phyloP scores from a whole-genome alignment of 1,284 basidiomycete species.

The Grifola frondosa region DNA sequence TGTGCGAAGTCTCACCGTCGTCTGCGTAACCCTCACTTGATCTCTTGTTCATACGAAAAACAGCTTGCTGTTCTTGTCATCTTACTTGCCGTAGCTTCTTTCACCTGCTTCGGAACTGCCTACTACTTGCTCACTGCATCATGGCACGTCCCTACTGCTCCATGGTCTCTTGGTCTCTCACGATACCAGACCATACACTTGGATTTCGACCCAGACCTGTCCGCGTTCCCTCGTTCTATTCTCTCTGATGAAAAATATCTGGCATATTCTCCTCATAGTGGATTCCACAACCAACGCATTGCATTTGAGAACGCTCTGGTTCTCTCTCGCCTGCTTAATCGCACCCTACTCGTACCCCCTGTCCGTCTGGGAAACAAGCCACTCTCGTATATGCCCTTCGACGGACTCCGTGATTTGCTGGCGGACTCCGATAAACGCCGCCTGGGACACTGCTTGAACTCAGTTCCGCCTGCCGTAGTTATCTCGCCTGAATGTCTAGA shows the following conservation, averaged over 20 bases:
- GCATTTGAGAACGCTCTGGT: slow-evolving; percentile 78
- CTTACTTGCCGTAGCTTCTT: slow-evolving; percentile 6
- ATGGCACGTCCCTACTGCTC: neutral
- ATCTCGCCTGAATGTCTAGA: slow-evolving; percentile 56
- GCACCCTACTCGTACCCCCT: slow-evolving; percentile 73
- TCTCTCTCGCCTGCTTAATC: slow-evolving; percentile 65
- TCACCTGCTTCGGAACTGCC: slow-evolving; percentile 2
- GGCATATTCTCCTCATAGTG: slow-evolving; percentile 74
- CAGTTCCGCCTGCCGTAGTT: slow-evolving; percentile 28
- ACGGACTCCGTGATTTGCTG: slow-evolving; percentile 50
- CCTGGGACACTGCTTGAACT: slow-evolving; percentile 47
- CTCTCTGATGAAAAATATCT: slow-evolving; percentile 42
- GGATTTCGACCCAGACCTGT: no score
- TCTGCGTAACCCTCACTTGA: no score
- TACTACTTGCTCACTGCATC: slow-evolving; percentile 4
- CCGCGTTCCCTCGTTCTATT: neutral
- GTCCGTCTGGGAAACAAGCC: slow-evolving; percentile 62
- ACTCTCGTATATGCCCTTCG: slow-evolving; percentile 61
- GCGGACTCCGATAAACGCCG: slow-evolving; percentile 52
- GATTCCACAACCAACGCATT: slow-evolving; percentile 84
- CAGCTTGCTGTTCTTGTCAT: slow-evolving; percentile 8
- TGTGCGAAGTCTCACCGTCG: no score
- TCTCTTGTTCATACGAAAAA: slow-evolving; percentile 14
- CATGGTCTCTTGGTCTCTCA: no score
- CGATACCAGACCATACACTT: no score